Base-by-base conservation (phyloP, 2,329 filamentous ascomycete genomes). In the Anthostomella pinea region DNA sequence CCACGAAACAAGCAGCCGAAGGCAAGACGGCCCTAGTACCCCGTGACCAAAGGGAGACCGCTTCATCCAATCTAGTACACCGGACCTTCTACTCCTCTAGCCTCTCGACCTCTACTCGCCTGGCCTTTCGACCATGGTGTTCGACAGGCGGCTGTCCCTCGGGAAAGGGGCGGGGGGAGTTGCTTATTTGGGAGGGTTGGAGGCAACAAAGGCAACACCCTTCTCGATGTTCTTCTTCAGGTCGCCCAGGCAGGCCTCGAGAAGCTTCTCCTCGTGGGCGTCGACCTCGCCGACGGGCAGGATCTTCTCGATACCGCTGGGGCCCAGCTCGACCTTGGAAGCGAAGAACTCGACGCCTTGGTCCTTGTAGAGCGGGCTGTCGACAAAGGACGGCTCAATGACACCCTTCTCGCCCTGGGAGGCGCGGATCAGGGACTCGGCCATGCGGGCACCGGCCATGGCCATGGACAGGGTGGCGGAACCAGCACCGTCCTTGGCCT, bases 391-490 rank as follows among this genome's bases (percentile, higher is more conserved):
- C 56, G 90, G 90, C 83, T 98, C 93, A 52, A 94, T 67, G 58
- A 98, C 85, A 64, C 88, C 88, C 81, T 90, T 93, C 80, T 95
- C 83, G 65, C 93, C 93, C 69, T 94, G 82, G 42, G 85, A 74
- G 58, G 93, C 93, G 70, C 88, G 90, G 71, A 98, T 85, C 59
- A 98, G 75, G 55, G 85, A 88, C 76, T 97, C 90, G 57, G 93
- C 88, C 69, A 83, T 75, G 68, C 79, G 78, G 62, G 79, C 78
- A 67, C 91, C 91, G 53, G 91, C 91, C 81, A 95, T 91, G 62
- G 91, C 91, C 91, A 98, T 98, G 74, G 89, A 96, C 57, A 97
- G 86, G 49, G 91, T 97, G 65, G 91, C 91, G 55, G 89, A 96
- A 58, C 91, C 91, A 60, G 90, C 89, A 69, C 91, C 93, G 65